phyloP scores from a whole-genome alignment of 176 grass and related monocot genomes.

The Oryza brachyantha region DNA sequence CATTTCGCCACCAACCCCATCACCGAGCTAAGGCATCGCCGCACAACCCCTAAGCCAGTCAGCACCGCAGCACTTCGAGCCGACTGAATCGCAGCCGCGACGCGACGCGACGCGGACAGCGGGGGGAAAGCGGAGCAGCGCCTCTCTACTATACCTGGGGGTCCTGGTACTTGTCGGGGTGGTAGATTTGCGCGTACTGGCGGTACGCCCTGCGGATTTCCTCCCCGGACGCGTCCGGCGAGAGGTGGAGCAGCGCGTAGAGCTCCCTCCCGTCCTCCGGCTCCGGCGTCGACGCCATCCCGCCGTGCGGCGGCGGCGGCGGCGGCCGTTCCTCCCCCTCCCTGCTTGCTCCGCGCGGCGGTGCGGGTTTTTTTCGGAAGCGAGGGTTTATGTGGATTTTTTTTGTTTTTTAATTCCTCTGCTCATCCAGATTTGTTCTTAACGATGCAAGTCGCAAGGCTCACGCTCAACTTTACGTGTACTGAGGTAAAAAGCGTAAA shows the following conservation, averaged over 20 bases:
- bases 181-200: constrained; percentile 92
- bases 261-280: constrained; percentile 57
- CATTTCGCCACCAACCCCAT: not conserved
- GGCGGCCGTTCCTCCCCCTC: not conserved
- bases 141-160: constrained; percentile 50
- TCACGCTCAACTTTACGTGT: not conserved
- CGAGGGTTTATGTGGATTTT: constrained; percentile 39
- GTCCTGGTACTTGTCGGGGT: constrained; percentile 86
- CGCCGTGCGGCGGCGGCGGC: constrained; percentile 4
- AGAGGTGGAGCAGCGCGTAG: constrained; percentile 85
- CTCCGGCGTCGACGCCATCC: constrained; percentile 41
- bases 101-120: not conserved
- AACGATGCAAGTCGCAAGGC: constrained; percentile 26
- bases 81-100: not conserved
- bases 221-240: constrained; percentile 69
- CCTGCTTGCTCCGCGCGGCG: not conserved
- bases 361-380: not conserved
- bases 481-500: not conserved
- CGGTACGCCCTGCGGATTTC: constrained; percentile 91
- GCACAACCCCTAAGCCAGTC: constrained; percentile 10
- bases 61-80: not conserved
- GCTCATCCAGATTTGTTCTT: constrained; percentile 8
- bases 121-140: not conserved
- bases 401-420: not conserved
- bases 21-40: not conserved